Evolutionary conservation across 495 filamentous ascomycete species (phyloP), one percentile per base, ranked within the genome.

Genomic region (Monascus purpureus): DNA sequence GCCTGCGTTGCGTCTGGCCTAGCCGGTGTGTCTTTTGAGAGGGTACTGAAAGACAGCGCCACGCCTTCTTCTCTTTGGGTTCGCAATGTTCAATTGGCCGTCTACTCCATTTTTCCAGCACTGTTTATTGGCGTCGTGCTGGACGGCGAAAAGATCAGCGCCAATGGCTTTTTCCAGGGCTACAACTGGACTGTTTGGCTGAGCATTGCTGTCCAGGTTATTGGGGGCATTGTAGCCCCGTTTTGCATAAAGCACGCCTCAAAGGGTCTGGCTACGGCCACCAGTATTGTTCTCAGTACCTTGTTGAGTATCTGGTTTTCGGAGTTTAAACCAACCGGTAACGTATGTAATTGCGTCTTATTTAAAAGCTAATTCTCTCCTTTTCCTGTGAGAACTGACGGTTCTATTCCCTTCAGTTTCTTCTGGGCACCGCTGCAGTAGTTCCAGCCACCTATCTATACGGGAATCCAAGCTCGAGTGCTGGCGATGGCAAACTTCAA

Each of bases 141-240:
- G 33, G 90, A 97, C 45, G 90, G 90, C 8, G 72, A 74, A 34
- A 73, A 79, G 33, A 86, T 97, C 35, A 69, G 78, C 13, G 72
- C 74, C 48, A 70, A 80, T 43, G 87, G 90, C 4, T 83, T 96
- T 52, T 95, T 96, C 46, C 78, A 78, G 13, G 90, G 90, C 6
- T 97, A 96, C 59, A 94, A 88, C 53, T 71, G 68, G 59, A 66
- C 87, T 17, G 90, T 96, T 3, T 95, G 87, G 88, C 68, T 75
- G 2, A 77, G 83, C 9, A 79, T 97, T 35, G 38, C 70, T 2
- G 67, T 87, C 29, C 90, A 97, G 48, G 82, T 88, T 0, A 45
- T 77, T 8, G 86, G 86, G 25, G 90, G 90, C 6, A 67, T 96
- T 8, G 46, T 88, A 4, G 72, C 86, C 7, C 82, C 83, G 1